Conservation (phyloP, 139 green algal genomes). For the Pseudopediastrum boryanum region DNA sequence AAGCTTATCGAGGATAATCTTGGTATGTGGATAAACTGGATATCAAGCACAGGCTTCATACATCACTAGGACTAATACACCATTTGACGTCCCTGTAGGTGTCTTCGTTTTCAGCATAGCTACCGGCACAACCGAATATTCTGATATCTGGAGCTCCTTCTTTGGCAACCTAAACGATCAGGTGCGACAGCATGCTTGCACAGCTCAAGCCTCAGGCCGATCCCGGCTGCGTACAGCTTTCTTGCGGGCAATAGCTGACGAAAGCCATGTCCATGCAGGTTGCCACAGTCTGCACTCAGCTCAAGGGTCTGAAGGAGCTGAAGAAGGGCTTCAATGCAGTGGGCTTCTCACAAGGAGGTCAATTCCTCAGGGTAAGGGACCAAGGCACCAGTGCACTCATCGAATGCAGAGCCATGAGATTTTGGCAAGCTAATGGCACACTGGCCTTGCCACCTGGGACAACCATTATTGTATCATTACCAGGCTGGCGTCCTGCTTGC, state of each 20-base stretch:
- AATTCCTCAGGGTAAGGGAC: slow-evolving; percentile 80
- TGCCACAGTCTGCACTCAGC: slow-evolving; percentile 61
- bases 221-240: neutral
- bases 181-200: slow-evolving; percentile 43
- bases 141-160: slow-evolving; percentile 62
- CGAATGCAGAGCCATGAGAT: no score
- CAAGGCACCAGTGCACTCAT: neutral
- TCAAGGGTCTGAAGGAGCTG: slow-evolving; percentile 65
- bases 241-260: neutral
- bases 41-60: neutral
- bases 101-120: slow-evolving; percentile 80
- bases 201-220: no score
- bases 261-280: slow-evolving; percentile 45
- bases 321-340: slow-evolving; percentile 80
- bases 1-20: slow-evolving; percentile 57
- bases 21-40: slow-evolving; percentile 12
- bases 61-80: neutral
- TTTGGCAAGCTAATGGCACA: no score
- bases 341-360: slow-evolving; percentile 86
- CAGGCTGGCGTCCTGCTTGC: no score
- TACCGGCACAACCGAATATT: slow-evolving; percentile 45
- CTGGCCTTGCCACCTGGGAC: no score
- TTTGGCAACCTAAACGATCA: slow-evolving; percentile 81
- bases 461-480: no score
- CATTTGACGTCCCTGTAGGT: slow-evolving; percentile 46